phyloP scores from a whole-genome alignment of 2,329 filamentous ascomycete species.

The Penicillium sp. region DNA sequence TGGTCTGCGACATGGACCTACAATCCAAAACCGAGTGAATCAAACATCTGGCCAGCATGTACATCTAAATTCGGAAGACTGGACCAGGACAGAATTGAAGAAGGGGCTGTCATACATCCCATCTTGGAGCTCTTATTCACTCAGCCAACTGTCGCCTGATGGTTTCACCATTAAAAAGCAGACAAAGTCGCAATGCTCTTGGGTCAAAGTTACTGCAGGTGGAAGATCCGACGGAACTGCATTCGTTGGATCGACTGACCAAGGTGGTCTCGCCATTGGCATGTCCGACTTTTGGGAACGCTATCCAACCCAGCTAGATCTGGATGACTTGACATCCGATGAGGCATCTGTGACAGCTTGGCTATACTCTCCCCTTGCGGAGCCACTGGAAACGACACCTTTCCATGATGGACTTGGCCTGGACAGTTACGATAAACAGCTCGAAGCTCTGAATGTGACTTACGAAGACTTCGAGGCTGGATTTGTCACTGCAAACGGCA shows the following conservation, averaged over 20 bases:
- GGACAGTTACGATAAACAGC: conserved; percentile 60
- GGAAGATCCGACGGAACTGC: conserved; percentile 61
- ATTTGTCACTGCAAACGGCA: conserved; percentile 61
- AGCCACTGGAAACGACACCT: conserved; percentile 60
- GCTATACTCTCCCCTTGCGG: conserved; percentile 63
- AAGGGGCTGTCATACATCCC: conserved; percentile 61
- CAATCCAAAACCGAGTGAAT: conserved; percentile 51
- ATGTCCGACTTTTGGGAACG: conserved; percentile 67
- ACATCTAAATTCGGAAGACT: conserved; percentile 46
- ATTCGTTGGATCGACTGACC: conserved; percentile 62
- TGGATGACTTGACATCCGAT: conserved; percentile 56
- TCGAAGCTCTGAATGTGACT: conserved; percentile 65
- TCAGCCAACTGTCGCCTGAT: conserved; percentile 63
- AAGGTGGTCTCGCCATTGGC: conserved; percentile 63
- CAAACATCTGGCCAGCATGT: conserved; percentile 56
- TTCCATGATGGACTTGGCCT: conserved; percentile 63
- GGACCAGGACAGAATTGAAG: conserved; percentile 52
- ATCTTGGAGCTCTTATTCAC: conserved; percentile 61
- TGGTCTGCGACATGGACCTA: conserved; percentile 62
- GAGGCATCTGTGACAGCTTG: conserved; percentile 61
- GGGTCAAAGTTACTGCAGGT: conserved; percentile 63
- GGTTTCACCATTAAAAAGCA: conserved; percentile 66
- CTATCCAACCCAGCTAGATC: conserved; percentile 63
- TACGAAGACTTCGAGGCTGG: conserved; percentile 66
- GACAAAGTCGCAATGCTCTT: conserved; percentile 61